A percentile compares a stretch with the other conserved stretches of the same genome.
Conservation (phyloP, 2,329 filamentous ascomycete species). For the Huntiella bhutanensis region DNA sequence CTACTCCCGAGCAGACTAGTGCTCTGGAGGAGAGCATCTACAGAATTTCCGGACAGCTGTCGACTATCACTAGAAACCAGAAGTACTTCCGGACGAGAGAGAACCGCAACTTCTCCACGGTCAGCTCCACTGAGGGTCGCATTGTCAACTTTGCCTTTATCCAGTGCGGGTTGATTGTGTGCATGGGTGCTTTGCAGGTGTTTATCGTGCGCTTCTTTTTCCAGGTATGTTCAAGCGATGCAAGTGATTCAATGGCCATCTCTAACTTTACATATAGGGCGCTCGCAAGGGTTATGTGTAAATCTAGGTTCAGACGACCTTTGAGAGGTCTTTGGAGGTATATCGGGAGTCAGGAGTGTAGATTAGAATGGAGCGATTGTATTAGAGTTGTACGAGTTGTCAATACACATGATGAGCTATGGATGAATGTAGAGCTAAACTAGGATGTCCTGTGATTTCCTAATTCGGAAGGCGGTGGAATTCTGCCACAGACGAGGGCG, state of each 20-base stretch:
- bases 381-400: background rate
- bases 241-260: background rate
- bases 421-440: background rate
- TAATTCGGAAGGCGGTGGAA: background rate
- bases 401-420: background rate
- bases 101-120: conserved; percentile 97
- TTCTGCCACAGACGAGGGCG: conserved; percentile 4
- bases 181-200: conserved; percentile 90
- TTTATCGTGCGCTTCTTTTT: conserved; percentile 98
- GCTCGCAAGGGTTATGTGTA: conserved; percentile 52
- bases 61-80: conserved; percentile 88
- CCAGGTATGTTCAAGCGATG: conserved; percentile 38
- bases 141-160: conserved; percentile 97
- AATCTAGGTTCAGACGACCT: conserved; percentile 15
- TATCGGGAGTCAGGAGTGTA: too few relatives aligned
- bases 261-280: conserved; percentile 23
- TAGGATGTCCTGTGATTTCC: background rate
- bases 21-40: conserved; percentile 84
- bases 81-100: conserved; percentile 99
- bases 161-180: conserved; percentile 76
- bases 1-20: conserved; percentile 72
- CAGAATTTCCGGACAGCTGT: conserved; percentile 82
- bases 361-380: too few relatives aligned
- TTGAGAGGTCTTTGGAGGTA: too few relatives aligned
- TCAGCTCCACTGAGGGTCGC: conserved; percentile 81